A percentile compares a stretch with the other conserved stretches of the same genome.
Conservation (phyloP, 208 protist genomes). For the Kentomonas sorsogonicus region DNA sequence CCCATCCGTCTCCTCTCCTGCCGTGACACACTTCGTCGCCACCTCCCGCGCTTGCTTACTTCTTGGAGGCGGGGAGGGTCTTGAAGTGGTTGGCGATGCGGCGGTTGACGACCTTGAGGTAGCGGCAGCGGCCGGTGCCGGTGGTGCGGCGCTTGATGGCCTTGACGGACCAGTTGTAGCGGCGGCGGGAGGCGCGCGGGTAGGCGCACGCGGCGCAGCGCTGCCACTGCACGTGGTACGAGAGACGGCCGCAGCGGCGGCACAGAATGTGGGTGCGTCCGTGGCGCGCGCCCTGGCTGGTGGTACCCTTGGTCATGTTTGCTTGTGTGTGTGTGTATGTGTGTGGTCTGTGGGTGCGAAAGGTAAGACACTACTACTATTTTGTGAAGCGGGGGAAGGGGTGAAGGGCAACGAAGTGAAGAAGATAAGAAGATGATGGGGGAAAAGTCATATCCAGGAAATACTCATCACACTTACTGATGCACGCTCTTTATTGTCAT, state of each 20-base stretch:
- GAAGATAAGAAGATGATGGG: too few relatives aligned
- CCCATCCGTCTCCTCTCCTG: too few relatives aligned
- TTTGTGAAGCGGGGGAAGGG: too few relatives aligned
- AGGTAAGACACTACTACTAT: too few relatives aligned
- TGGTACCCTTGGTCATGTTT: slow-evolving; percentile 92
- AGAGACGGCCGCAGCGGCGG: slow-evolving; percentile 94
- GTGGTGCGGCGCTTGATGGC: slow-evolving; percentile 97
- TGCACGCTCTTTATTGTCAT: too few relatives aligned
- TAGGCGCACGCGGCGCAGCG: slow-evolving; percentile 97
- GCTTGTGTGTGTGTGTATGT: too few relatives aligned
- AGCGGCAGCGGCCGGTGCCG: slow-evolving; percentile 97
- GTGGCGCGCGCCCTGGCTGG: slow-evolving; percentile 87
- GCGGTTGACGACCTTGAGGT: slow-evolving; percentile 96
- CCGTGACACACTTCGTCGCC: too few relatives aligned
- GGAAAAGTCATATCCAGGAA: too few relatives aligned
- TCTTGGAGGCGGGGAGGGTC: slow-evolving; percentile 83
- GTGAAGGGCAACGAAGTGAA: too few relatives aligned
- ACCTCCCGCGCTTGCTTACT: too few relatives aligned
- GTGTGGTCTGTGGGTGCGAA: too few relatives aligned
- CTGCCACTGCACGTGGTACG: slow-evolving; percentile 98
- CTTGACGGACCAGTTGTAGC: slow-evolving; percentile 97
- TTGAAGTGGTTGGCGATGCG: slow-evolving; percentile 98
- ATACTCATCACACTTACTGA: too few relatives aligned
- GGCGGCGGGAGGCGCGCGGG: slow-evolving; percentile 94
- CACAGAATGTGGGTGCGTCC: slow-evolving; percentile 97